phyloP scores from a whole-genome alignment of 768 basidiomycete species.

The Trametes cingulata region DNA sequence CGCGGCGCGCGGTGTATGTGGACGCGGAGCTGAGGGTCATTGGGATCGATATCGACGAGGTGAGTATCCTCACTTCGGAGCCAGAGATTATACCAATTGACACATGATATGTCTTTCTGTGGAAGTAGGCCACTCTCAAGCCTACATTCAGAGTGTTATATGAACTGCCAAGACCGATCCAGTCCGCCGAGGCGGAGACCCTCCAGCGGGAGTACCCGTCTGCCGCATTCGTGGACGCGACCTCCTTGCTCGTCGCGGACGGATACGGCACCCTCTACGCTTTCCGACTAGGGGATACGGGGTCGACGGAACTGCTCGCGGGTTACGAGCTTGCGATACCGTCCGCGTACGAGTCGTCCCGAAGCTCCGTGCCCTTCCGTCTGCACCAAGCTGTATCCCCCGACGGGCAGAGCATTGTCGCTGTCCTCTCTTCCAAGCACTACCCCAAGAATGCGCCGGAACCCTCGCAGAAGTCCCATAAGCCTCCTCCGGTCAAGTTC shows the following conservation, averaged over 20 bases:
- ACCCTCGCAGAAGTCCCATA: slow-evolving; percentile 21
- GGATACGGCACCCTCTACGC: slow-evolving; percentile 70
- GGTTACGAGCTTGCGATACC: slow-evolving; percentile 46
- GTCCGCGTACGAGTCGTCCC: slow-evolving; percentile 26
- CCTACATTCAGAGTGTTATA: slow-evolving; percentile 60
- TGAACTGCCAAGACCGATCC: slow-evolving; percentile 58
- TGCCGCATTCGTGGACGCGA: slow-evolving; percentile 52
- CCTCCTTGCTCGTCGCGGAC: slow-evolving; percentile 60
- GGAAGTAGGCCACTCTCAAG: slow-evolving; percentile 49
- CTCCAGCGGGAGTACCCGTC: slow-evolving; percentile 77
- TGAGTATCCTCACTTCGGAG: slow-evolving; percentile 37
- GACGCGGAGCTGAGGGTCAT: slow-evolving; percentile 66
- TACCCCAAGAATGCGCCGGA: slow-evolving; percentile 20
- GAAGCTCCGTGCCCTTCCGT: slow-evolving; percentile 40
- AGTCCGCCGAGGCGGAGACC: slow-evolving; percentile 39
- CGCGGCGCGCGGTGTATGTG: slow-evolving; percentile 60
- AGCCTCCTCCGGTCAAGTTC: slow-evolving; percentile 45
- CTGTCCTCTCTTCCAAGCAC: slow-evolving; percentile 62
- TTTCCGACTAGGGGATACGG: slow-evolving; percentile 45
- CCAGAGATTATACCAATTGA: not conserved
- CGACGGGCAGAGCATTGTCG: slow-evolving; percentile 43
- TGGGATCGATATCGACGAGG: slow-evolving; percentile 55
- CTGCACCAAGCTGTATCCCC: slow-evolving; percentile 43
- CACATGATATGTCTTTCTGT: not conserved
- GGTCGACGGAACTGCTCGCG: slow-evolving; percentile 49